phyloP scores from a whole-genome alignment of 306 rosid species.

The Coriaria nepalensis region DNA sequence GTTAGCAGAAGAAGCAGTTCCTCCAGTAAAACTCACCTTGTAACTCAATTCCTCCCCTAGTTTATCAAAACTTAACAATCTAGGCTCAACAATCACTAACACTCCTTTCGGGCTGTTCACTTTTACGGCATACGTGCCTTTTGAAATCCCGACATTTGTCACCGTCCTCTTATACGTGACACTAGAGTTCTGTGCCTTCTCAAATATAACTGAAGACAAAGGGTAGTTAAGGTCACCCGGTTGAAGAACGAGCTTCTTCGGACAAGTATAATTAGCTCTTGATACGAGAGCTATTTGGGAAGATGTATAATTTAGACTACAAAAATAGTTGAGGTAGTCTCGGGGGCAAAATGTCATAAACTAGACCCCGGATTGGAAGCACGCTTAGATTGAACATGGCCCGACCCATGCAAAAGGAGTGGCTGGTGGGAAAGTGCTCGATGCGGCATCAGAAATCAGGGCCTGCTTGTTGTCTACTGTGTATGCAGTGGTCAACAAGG shows the following conservation, averaged over 20 bases:
- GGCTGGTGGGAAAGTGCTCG: conserved; percentile 22
- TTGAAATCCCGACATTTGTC: conserved; percentile 43
- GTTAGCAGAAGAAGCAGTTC: not conserved
- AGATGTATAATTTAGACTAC: conserved; percentile 44
- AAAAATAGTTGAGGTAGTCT: conserved; percentile 42
- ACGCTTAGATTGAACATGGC: conserved; percentile 55
- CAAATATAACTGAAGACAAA: conserved; percentile 40
- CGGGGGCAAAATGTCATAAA: conserved; percentile 35
- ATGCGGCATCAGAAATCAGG: conserved; percentile 28
- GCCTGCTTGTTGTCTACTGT: conserved; percentile 30
- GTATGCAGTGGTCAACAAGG: conserved; percentile 64
- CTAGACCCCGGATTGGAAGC: conserved; percentile 60
- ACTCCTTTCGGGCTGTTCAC: conserved; percentile 40
- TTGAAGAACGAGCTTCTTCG: conserved; percentile 15
- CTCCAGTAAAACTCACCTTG: conserved; percentile 27
- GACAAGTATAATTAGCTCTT: conserved; percentile 24
- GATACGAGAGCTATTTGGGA: conserved; percentile 40
- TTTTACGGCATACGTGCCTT: conserved; percentile 34
- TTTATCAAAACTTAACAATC: conserved; percentile 24
- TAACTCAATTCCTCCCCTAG: conserved; percentile 43
- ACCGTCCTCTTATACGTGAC: conserved; percentile 40
- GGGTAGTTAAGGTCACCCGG: conserved; percentile 59
- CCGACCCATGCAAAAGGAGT: conserved; percentile 54
- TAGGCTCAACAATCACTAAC: conserved; percentile 29
- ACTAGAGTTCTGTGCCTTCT: conserved; percentile 9